phyloP scores from a whole-genome alignment of 768 basidiomycete genomes.

The Candolleomyces eurysporus region DNA sequence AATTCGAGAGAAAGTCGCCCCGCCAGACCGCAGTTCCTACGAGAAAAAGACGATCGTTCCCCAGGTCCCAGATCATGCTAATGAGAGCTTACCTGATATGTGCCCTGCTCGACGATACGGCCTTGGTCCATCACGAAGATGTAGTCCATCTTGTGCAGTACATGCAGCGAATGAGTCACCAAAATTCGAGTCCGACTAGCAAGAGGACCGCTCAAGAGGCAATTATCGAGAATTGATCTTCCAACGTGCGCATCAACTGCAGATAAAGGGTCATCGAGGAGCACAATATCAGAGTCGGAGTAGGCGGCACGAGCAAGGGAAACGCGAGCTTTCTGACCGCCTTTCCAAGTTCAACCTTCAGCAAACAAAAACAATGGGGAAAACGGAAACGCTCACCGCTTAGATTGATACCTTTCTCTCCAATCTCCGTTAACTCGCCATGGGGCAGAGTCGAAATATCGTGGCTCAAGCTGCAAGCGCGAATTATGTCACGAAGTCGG shows the following conservation, averaged over 20 bases:
- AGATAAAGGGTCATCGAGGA: slow-evolving; percentile 80
- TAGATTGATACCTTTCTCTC: slow-evolving; percentile 74
- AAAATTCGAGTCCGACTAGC: slow-evolving; percentile 55
- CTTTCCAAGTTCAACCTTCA: background rate
- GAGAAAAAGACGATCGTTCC: too few relatives aligned
- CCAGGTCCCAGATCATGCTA: background rate
- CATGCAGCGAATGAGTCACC: slow-evolving; percentile 59
- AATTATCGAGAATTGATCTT: slow-evolving; percentile 60
- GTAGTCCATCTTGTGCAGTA: slow-evolving; percentile 58
- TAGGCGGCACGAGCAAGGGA: slow-evolving; percentile 78
- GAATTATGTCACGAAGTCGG: slow-evolving; percentile 53
- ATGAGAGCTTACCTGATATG: slow-evolving; percentile 42
- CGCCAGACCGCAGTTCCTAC: too few relatives aligned
- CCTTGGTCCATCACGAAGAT: slow-evolving; percentile 66
- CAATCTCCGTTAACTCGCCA: slow-evolving; percentile 69
- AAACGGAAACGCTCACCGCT: slow-evolving; percentile 39
- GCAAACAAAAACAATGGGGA: background rate
- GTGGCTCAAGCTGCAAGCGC: slow-evolving; percentile 65
- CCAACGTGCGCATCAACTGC: slow-evolving; percentile 81
- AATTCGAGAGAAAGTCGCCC: too few relatives aligned
- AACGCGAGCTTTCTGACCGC: slow-evolving; percentile 56
- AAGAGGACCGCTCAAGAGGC: slow-evolving; percentile 53
- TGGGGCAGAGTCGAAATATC: slow-evolving; percentile 72
- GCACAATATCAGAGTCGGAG: slow-evolving; percentile 66
- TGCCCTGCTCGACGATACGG: slow-evolving; percentile 59